A percentile compares a stretch with the other conserved stretches of the same genome.
Evolutionary conservation across 176 grass and related monocot species (phyloP).

Genomic region (Oryza glumipatula): DNA sequence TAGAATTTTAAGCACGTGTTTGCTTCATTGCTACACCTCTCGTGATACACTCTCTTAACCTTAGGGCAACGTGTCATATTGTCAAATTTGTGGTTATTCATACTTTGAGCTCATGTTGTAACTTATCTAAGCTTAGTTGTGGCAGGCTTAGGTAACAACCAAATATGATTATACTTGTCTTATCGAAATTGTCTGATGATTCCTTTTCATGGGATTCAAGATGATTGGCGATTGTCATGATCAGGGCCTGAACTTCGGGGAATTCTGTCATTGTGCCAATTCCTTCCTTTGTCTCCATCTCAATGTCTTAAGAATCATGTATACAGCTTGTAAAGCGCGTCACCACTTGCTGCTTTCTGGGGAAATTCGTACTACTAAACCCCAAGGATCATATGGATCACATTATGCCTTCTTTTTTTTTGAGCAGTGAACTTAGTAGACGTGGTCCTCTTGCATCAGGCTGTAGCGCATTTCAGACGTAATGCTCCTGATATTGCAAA

Average conservation of each 20-base stretch:
- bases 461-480: not conserved
- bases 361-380: not conserved
- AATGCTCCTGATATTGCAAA: not conserved
- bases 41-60: too few relatives aligned
- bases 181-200: not conserved
- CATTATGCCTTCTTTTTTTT: not conserved
- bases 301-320: not conserved
- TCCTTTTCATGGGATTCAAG: not conserved
- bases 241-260: not conserved
- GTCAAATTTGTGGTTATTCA: too few relatives aligned
- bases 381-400: not conserved
- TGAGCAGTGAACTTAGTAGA: conserved; percentile 6
- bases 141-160: too few relatives aligned
- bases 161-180: not conserved
- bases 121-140: too few relatives aligned
- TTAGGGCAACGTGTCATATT: too few relatives aligned
- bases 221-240: not conserved
- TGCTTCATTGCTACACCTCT: too few relatives aligned
- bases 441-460: conserved; percentile 5
- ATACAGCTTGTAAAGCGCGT: not conserved
- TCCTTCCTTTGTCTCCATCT: not conserved
- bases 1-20: too few relatives aligned
- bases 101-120: too few relatives aligned
- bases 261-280: not conserved
- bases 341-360: not conserved